Evolutionary conservation across 1,284 basidiomycete species (phyloP).

Genomic region (Sanghuangporus baumii): DNA sequence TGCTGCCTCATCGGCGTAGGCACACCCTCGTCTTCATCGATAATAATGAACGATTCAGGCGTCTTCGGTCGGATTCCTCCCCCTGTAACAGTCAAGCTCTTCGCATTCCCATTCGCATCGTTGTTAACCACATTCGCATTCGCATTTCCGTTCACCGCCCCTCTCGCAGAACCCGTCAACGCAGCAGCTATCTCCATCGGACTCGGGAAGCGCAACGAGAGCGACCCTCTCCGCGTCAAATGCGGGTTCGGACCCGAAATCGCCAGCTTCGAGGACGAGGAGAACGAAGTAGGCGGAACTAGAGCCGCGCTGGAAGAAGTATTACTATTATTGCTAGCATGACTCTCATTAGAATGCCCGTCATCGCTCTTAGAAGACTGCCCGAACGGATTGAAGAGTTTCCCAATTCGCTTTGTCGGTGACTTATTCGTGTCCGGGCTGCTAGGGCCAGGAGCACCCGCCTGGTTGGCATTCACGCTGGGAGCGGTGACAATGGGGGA

Average conservation of each 20-base stretch:
- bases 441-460: background rate
- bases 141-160: background rate
- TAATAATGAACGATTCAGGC: slow-evolving; percentile 7
- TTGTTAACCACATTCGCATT: background rate
- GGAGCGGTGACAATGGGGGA: background rate
- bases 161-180: background rate
- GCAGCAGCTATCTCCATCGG: slow-evolving; percentile 8
- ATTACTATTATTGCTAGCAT: background rate
- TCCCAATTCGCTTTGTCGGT: slow-evolving; percentile 61
- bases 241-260: slow-evolving; percentile 15
- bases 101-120: background rate
- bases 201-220: background rate
- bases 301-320: background rate
- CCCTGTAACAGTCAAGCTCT: background rate
- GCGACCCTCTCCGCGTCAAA: background rate
- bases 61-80: background rate
- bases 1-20: background rate
- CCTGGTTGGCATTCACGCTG: too few relatives aligned
- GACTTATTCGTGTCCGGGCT: background rate
- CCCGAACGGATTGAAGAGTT: slow-evolving; percentile 26
- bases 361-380: background rate
- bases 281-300: background rate
- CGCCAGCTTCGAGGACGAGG: background rate
- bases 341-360: background rate
- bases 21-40: background rate